Evolutionary conservation across 768 basidiomycete genomes (phyloP).

Genomic region (Rhodotorula taiwanensis): DNA sequence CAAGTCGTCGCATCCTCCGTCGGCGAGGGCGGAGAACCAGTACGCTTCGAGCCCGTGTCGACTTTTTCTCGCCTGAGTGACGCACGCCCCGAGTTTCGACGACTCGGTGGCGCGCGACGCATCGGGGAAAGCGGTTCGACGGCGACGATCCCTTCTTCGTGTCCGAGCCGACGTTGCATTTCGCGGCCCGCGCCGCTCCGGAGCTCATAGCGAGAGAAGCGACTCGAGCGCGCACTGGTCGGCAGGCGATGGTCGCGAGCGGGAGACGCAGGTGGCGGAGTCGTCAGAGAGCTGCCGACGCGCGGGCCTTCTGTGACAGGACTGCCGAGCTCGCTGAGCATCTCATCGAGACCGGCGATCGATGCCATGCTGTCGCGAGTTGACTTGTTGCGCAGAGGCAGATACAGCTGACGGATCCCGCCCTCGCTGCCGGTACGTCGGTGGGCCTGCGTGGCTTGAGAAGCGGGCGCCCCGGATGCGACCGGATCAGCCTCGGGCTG

Average conservation of each 20-base stretch:
- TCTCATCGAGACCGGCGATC: background rate
- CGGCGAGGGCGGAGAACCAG: no score
- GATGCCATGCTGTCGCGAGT: conserved; percentile 1
- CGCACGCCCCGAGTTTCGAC: no score
- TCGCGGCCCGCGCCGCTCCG: conserved; percentile 1
- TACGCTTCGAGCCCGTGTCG: no score
- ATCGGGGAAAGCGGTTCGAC: no score
- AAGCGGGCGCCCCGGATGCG: no score
- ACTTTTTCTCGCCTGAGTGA: no score
- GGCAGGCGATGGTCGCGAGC: background rate
- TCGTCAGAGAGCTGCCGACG: background rate
- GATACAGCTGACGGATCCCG: conserved; percentile 12
- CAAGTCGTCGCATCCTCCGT: no score
- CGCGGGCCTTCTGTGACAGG: background rate
- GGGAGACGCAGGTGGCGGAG: background rate
- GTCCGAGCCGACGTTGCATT: background rate
- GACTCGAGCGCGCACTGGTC: background rate
- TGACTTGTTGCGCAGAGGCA: background rate
- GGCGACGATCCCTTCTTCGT: no score
- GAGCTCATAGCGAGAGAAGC: background rate
- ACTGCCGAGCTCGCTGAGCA: background rate
- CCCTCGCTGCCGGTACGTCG: background rate
- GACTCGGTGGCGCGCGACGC: no score
- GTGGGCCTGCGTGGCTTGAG: background rate
- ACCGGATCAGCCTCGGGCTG: no score